A percentile compares a stretch with the other conserved stretches of the same genome.
Evolutionary conservation across 306 rosid genomes (phyloP).

Genomic region (Corylus heterophylla): DNA sequence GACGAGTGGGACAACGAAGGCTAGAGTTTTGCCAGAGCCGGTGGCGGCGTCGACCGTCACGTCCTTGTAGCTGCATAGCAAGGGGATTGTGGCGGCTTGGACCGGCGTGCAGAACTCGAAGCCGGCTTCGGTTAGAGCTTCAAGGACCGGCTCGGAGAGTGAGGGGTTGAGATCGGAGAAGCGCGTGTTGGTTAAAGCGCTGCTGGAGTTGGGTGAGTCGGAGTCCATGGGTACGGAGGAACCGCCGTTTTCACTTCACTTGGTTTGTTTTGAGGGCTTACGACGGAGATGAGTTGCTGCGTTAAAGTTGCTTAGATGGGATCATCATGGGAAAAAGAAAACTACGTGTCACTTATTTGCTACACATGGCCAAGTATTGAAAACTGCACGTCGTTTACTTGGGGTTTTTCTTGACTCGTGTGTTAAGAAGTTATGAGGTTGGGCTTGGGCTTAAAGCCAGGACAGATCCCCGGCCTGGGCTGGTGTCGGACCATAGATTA

Average conservation of each 20-base stretch:
- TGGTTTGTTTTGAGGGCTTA: background rate
- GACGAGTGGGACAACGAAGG: slow-evolving; percentile 81
- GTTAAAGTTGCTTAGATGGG: too few relatives aligned
- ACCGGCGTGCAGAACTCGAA: slow-evolving; percentile 94
- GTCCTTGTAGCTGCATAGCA: slow-evolving; percentile 79
- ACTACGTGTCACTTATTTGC: too few relatives aligned
- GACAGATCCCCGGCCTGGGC: too few relatives aligned
- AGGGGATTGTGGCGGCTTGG: slow-evolving; percentile 90
- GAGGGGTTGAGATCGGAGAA: slow-evolving; percentile 78
- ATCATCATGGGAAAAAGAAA: too few relatives aligned
- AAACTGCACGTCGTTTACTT: too few relatives aligned
- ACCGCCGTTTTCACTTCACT: background rate
- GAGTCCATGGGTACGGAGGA: slow-evolving; percentile 44
- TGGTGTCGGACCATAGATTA: too few relatives aligned
- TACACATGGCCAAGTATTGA: too few relatives aligned
- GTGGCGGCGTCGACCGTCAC: slow-evolving; percentile 99
- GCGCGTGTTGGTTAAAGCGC: slow-evolving; percentile 72
- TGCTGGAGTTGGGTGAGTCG: slow-evolving; percentile 41
- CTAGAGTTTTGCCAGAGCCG: slow-evolving; percentile 95
- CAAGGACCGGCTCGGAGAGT: slow-evolving; percentile 61
- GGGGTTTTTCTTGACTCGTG: too few relatives aligned
- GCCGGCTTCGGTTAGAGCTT: slow-evolving; percentile 50
- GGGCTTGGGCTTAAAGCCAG: too few relatives aligned
- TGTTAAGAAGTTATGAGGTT: too few relatives aligned
- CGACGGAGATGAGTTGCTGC: too few relatives aligned